These are phyloP conservation scores for Candida anglica DNA, from an alignment of 805 yeast genomes.

Conservation along the genomic window DNA sequence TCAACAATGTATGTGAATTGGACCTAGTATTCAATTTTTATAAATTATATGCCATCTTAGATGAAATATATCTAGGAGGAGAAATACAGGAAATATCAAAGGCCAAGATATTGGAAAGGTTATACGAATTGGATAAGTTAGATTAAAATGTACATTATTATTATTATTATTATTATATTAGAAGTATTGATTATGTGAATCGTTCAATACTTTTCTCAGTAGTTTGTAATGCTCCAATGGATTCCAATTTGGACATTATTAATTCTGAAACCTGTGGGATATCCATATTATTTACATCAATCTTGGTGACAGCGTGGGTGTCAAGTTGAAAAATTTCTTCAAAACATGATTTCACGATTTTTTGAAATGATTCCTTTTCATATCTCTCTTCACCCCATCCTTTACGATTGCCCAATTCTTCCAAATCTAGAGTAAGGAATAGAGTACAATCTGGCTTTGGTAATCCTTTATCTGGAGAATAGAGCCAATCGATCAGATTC, in stretches of 20 bases:
- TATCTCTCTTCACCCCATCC: constrained; percentile 96
- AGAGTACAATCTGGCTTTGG: constrained; percentile 83
- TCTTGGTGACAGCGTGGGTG: constrained; percentile 24
- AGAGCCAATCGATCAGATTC: constrained; percentile 68
- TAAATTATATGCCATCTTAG: constrained; percentile 76
- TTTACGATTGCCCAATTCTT: constrained; percentile 46
- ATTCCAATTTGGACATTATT: constrained; percentile 36
- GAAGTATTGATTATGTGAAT: constrained; percentile 1
- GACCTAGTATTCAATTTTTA: constrained; percentile 91
- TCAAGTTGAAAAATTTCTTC: constrained; percentile 33
- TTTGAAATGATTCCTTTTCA: constrained; percentile 72
- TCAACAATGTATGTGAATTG: constrained; percentile 88
- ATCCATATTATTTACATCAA: constrained; percentile 57
- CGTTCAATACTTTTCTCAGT: constrained; percentile 10
- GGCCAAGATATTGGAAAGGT: constrained; percentile 56
- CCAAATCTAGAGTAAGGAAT: constrained; percentile 60
- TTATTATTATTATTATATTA: background rate
- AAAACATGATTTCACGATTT: constrained; percentile 62
- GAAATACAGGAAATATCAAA: constrained; percentile 86
- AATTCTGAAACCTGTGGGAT: constrained; percentile 52
- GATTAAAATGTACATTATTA: constrained; percentile 35
- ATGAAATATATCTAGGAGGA: constrained; percentile 87
- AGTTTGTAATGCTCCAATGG: constrained; percentile 5
- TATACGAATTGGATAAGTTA: constrained; percentile 59
- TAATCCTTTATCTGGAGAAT: constrained; percentile 75